These are phyloP conservation scores for Mesotaenium endlicherianum DNA, from an alignment of 139 green algal species.

Conservation along the genomic window DNA sequence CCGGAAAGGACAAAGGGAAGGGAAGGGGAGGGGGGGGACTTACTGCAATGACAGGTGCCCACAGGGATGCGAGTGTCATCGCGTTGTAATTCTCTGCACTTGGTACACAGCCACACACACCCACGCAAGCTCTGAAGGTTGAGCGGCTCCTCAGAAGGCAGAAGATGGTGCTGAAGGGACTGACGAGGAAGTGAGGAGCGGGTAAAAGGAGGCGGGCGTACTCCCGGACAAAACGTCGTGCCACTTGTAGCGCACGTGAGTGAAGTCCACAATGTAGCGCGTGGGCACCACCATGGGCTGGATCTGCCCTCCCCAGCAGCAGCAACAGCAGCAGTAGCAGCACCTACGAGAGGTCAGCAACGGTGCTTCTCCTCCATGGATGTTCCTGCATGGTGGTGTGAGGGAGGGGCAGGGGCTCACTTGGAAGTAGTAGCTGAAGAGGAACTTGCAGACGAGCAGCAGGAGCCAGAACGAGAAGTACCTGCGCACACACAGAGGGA, in stretches of 20 bases:
- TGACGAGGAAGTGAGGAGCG: not conserved
- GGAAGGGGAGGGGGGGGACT: not conserved
- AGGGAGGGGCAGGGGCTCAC: not conserved
- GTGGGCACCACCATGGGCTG: conserved; percentile 19
- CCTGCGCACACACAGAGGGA: not conserved
- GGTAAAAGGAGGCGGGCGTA: not conserved
- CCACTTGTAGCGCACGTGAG: conserved; percentile 24
- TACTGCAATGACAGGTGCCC: conserved; percentile 28
- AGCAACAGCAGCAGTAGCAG: no score
- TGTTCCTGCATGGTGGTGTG: not conserved
- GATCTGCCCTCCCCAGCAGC: conserved; percentile 11
- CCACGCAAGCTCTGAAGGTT: no score
- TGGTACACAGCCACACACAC: not conserved
- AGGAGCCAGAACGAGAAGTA: conserved; percentile 31
- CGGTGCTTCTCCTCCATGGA: no score
- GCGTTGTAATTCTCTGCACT: conserved; percentile 34
- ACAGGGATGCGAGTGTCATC: conserved; percentile 13
- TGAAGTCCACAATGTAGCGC: conserved; percentile 3
- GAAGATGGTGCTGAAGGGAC: not conserved
- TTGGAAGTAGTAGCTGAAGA: conserved; percentile 44
- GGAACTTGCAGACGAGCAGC: conserved; percentile 16
- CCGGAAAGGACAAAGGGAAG: not conserved
- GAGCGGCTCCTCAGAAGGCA: no score
- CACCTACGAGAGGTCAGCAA: no score
- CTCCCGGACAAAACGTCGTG: conserved; percentile 9